These are phyloP conservation scores for Aphanomyces euteiches DNA, from an alignment of 352 stramenopile genomes.

Conservation along the genomic window DNA sequence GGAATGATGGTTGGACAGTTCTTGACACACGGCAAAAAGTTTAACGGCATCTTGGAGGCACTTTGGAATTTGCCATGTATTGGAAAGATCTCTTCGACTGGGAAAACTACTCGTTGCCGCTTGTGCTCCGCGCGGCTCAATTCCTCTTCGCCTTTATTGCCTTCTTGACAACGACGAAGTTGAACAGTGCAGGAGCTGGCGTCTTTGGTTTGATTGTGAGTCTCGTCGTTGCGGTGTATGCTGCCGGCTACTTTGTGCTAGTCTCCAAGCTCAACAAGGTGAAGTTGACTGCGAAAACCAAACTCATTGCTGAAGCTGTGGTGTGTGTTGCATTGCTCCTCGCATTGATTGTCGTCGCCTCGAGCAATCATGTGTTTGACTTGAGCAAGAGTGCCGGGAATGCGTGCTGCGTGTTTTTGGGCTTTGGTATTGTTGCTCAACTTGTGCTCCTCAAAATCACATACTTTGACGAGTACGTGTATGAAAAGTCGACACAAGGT, in stretches of 20 bases:
- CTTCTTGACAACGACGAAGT: background rate
- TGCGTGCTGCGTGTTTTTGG: constrained; percentile 1
- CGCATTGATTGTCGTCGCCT: background rate
- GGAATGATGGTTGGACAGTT: no score
- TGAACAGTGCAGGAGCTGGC: background rate
- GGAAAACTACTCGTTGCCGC: constrained; percentile 6
- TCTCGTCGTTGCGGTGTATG: background rate
- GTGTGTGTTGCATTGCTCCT: background rate
- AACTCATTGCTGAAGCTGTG: background rate
- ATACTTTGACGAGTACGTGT: constrained; percentile 1
- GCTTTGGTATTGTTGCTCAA: constrained; percentile 1
- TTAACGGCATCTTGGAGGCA: background rate
- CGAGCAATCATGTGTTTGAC: background rate
- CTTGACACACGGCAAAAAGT: no score
- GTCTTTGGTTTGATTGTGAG: background rate
- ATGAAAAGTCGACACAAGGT: background rate
- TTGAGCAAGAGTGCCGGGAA: background rate
- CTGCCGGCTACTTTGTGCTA: background rate
- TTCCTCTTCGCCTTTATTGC: constrained; percentile 2
- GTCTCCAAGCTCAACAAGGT: background rate
- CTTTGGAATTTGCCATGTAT: background rate
- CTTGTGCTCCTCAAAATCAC: constrained; percentile 2
- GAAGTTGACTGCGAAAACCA: background rate
- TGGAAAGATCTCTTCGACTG: background rate
- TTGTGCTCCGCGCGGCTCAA: constrained; percentile 1